Conservation (phyloP, 148 eudicot genomes). For the Camellia sinensis region DNA sequence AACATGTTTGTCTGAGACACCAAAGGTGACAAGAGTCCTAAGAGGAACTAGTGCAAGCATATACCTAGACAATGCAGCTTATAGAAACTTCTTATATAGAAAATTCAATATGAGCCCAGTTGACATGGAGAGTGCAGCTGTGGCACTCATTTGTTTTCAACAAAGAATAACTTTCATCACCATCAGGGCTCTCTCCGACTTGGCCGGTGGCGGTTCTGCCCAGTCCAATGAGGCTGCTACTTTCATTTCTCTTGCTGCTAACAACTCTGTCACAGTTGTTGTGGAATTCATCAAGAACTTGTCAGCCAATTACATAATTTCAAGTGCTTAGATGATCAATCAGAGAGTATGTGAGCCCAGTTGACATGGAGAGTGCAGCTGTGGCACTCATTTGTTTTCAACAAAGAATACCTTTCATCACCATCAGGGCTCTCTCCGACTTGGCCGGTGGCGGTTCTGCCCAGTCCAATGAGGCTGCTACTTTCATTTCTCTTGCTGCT, state of each 20-base stretch:
- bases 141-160: constrained; percentile 47
- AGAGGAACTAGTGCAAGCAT: constrained; percentile 45
- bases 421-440: no score
- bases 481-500: no score
- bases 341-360: no score
- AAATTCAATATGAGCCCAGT: constrained; percentile 32
- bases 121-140: constrained; percentile 63
- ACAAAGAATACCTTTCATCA: no score
- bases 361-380: no score
- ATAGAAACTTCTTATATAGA: constrained; percentile 27
- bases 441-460: no score
- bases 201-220: constrained; percentile 47
- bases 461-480: no score
- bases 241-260: constrained; percentile 42
- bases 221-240: constrained; percentile 40
- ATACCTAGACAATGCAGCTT: constrained; percentile 54
- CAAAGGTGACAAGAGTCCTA: constrained; percentile 24
- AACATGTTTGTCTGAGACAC: constrained; percentile 35
- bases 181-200: constrained; percentile 52
- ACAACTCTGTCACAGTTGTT: constrained; percentile 35
- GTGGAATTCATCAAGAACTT: constrained; percentile 32
- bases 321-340: no score
- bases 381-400: no score
- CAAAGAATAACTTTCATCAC: constrained; percentile 39
- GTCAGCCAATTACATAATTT: no score